These are phyloP conservation scores for Exsudoporus frostii DNA, from an alignment of 768 basidiomycete genomes.

Conservation along the genomic window DNA sequence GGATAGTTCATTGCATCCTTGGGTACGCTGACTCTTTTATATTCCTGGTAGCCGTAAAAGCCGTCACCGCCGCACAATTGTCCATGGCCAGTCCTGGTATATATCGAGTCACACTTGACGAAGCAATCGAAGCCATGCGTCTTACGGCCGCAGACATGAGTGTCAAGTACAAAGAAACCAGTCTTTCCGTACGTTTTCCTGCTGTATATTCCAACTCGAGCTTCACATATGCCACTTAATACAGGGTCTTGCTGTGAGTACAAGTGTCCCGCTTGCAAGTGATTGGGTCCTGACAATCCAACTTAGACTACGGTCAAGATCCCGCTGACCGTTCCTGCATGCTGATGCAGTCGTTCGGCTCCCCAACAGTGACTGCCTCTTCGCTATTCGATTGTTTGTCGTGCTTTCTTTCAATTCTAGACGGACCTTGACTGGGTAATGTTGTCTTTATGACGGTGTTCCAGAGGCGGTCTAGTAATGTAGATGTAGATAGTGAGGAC, in stretches of 20 bases:
- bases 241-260: constrained; percentile 59
- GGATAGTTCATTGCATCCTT: constrained; percentile 8
- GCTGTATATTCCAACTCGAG: background rate
- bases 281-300: constrained; percentile 8
- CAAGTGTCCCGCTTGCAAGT: background rate
- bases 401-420: background rate
- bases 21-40: constrained; percentile 5
- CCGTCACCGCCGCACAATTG: constrained; percentile 89
- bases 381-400: background rate
- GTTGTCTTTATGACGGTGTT: background rate
- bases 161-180: constrained; percentile 93
- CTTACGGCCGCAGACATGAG: constrained; percentile 94
- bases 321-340: constrained; percentile 81
- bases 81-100: constrained; percentile 90
- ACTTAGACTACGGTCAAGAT: constrained; percentile 73
- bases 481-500: background rate
- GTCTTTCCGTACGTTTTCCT: constrained; percentile 64
- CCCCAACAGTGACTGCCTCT: background rate
- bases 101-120: constrained; percentile 85
- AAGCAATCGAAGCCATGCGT: constrained; percentile 94
- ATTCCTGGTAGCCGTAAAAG: constrained; percentile 70
- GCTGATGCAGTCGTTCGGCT: constrained; percentile 36
- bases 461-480: background rate
- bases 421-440: background rate
- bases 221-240: background rate